These are phyloP conservation scores for Nitzschia putrida DNA, from an alignment of 108 stramenopile genomes.

Conservation along the genomic window DNA sequence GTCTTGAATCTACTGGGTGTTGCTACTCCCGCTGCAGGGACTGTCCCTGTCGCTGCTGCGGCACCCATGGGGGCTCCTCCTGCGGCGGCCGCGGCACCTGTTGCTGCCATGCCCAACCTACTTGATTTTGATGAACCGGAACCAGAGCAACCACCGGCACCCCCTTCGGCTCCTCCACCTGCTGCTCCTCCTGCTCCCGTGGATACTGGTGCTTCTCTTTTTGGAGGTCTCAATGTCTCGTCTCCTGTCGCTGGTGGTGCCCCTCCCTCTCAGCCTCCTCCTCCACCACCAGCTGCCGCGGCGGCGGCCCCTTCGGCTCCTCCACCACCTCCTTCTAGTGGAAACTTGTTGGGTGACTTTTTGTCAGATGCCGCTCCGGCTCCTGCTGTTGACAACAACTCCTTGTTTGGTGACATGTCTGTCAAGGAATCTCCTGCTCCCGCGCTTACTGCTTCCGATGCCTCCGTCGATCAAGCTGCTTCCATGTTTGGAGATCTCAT, in stretches of 20 bases:
- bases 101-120: slow-evolving; percentile 49
- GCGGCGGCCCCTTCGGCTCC: slow-evolving; percentile 1
- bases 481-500: slow-evolving; percentile 47
- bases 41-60: slow-evolving; percentile 17
- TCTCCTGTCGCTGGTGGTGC: slow-evolving; percentile 1
- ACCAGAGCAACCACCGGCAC: slow-evolving; percentile 30
- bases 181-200: not conserved
- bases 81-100: slow-evolving; percentile 41
- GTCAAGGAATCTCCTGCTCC: slow-evolving; percentile 33
- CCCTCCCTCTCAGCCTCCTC: slow-evolving; percentile 5
- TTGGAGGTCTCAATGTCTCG: slow-evolving; percentile 24
- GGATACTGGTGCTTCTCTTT: slow-evolving; percentile 3
- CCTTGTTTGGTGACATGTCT: slow-evolving; percentile 63
- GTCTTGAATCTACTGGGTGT: slow-evolving; percentile 68
- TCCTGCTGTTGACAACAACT: slow-evolving; percentile 11
- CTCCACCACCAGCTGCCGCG: slow-evolving; percentile 22
- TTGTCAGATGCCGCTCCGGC: not conserved
- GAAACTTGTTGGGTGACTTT: slow-evolving; percentile 23
- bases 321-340: slow-evolving; percentile 25
- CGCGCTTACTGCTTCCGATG: slow-evolving; percentile 20
- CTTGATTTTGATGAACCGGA: slow-evolving; percentile 70
- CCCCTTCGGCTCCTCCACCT: slow-evolving; percentile 20
- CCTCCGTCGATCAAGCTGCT: slow-evolving; percentile 22
- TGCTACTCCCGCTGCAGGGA: slow-evolving; percentile 23
- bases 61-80: slow-evolving; percentile 6